These are phyloP conservation scores for Vitis hybrid DNA, from an alignment of 177 flowering plant genomes.

Conservation along the genomic window DNA sequence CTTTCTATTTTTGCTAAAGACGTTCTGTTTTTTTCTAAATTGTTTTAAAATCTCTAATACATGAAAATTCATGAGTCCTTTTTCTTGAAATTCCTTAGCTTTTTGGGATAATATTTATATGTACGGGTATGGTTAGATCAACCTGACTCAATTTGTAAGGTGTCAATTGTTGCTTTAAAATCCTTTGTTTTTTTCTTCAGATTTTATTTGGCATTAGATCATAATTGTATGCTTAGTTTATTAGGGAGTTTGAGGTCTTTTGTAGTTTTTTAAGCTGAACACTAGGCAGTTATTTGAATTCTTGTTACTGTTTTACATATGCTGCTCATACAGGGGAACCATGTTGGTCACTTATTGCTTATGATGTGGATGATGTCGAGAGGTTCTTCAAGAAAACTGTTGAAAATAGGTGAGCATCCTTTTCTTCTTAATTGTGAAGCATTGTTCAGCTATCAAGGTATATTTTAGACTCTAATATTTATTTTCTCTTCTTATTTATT, in stretches of 20 bases:
- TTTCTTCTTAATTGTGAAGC: not conserved
- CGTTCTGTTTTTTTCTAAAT: too few relatives aligned
- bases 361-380: constrained; percentile 70
- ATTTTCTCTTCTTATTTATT: too few relatives aligned
- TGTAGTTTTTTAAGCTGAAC: too few relatives aligned
- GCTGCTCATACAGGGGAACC: constrained; percentile 70
- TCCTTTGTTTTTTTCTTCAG: too few relatives aligned
- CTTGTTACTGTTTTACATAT: not conserved
- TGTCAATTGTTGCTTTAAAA: not conserved
- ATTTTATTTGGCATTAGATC: too few relatives aligned
- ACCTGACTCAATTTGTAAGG: not conserved
- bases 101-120: not conserved
- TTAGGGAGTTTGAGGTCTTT: too few relatives aligned
- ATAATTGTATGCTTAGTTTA: too few relatives aligned
- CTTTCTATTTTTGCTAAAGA: too few relatives aligned
- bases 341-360: constrained; percentile 76
- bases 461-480: too few relatives aligned
- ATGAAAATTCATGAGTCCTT: not conserved
- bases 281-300: not conserved
- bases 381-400: constrained; percentile 82
- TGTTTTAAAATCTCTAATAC: not conserved
- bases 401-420: constrained; percentile 66
- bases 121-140: not conserved
- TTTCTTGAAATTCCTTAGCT: not conserved
- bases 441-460: not conserved